Evolutionary conservation across 139 green algal genomes (phyloP), one percentile per base, ranked within the genome.

Genomic region (Nannochloris sp.): DNA sequence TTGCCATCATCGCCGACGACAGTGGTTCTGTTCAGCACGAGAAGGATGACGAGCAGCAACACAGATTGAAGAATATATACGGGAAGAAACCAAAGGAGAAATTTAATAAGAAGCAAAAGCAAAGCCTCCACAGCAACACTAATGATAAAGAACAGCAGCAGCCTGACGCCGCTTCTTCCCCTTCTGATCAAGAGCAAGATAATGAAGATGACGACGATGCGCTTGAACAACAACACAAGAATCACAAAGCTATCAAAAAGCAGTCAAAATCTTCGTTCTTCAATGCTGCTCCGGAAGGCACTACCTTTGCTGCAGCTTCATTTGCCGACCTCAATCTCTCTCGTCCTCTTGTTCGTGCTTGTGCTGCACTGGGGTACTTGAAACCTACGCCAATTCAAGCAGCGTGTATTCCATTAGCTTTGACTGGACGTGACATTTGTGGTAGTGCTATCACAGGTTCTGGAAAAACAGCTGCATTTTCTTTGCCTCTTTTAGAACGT

Each of bases 391-490:
- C 93, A 32, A 98, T 99, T 60, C 92, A 97, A 83, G 91, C 94
- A 0, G 94, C 93, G 24, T 94, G 87, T 68, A 88, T 99, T 36
- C 94, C 92, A 0, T 53, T 98, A 19, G 90, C 90, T 12, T 74
- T 99, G 33, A 80, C 85, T 3, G 94, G 94, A 27, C 74, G 94
- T 2, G 94, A 98, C 82, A 91, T 98, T 45, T 95, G 90, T 65
- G 94, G 89, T 53, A 90, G 77, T 29, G 94, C 94, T 4, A 81
- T 97, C n/a, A 99, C 94, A 6, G 93, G 92, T 32, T 92, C 79
- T 46, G 94, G 94, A 63, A 98, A 99, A 81, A 99, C 93, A 6
- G 94, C 94, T 4, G 94, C 94, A 30, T 99, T 97, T 69, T 68
- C 81, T 6, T 77, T 99, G 57, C 94, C 94, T 2, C 65, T 93